A percentile compares a stretch with the other conserved stretches of the same genome.
Conservation (phyloP, 768 basidiomycete genomes). For the Lactarius evosmus region DNA sequence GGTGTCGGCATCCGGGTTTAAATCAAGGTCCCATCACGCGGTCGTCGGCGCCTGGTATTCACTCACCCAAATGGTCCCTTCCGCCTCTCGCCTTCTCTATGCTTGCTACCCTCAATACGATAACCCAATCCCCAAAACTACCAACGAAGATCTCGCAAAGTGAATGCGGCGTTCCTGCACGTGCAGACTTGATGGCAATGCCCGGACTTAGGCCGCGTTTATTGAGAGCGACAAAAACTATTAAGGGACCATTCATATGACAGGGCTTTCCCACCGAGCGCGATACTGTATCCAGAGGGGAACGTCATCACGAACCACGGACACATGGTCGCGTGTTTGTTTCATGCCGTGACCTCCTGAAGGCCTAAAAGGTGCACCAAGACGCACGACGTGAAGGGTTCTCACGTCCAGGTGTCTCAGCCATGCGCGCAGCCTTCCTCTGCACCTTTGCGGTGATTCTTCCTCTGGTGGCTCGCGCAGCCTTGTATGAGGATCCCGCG, state of each 20-base stretch:
- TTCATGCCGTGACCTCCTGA: neutral
- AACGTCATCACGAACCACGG: neutral
- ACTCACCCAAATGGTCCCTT: too few relatives aligned
- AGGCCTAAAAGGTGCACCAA: neutral
- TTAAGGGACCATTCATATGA: neutral
- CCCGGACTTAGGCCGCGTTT: neutral
- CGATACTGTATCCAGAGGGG: neutral
- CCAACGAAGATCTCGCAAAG: neutral
- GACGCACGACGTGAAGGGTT: neutral
- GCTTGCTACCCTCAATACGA: neutral
- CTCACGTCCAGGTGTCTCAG: neutral
- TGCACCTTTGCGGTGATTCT: neutral
- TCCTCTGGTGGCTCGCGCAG: neutral
- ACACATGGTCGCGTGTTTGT: neutral
- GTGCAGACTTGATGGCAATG: neutral
- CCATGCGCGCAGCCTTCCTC: neutral
- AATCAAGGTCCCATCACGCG: neutral
- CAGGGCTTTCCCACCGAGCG: neutral
- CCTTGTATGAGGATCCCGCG: neutral
- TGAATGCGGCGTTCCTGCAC: neutral
- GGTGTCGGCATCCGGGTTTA: neutral
- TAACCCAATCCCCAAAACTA: too few relatives aligned
- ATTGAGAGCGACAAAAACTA: neutral
- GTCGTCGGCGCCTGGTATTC: too few relatives aligned
- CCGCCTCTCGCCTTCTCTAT: too few relatives aligned